Conservation (phyloP, 495 filamentous ascomycete species). For the Aspergillus taichungensis region DNA sequence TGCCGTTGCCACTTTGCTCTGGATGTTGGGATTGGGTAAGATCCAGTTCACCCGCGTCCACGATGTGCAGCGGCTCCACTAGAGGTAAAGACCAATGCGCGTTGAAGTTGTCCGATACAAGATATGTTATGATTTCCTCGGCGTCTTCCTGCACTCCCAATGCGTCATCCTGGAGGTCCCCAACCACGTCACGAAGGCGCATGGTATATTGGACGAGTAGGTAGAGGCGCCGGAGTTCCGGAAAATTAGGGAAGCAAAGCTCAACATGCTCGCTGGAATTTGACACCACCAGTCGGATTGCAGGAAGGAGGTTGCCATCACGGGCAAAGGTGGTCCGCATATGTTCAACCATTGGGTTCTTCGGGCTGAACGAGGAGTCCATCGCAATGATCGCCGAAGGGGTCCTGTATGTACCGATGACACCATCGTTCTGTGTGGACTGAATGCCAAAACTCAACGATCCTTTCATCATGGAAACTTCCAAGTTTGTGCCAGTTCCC, state of each 20-base stretch:
- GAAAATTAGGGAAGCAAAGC: constrained; percentile 38
- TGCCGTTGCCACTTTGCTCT: neutral
- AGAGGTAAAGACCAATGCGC: constrained; percentile 33
- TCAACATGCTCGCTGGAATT: constrained; percentile 51
- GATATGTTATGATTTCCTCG: constrained; percentile 31
- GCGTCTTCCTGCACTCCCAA: constrained; percentile 36
- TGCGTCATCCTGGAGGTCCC: constrained; percentile 40
- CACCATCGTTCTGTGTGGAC: constrained; percentile 28
- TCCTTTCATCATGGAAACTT: constrained; percentile 27
- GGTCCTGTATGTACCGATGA: constrained; percentile 27
- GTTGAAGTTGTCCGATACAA: constrained; percentile 27
- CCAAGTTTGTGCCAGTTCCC: constrained; percentile 19
- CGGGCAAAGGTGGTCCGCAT: constrained; percentile 36
- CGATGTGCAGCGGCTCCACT: constrained; percentile 31
- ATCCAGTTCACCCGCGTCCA: constrained; percentile 18
- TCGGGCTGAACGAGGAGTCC: constrained; percentile 38
- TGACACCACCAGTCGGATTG: constrained; percentile 45
- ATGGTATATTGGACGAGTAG: constrained; percentile 31
- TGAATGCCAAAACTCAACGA: constrained; percentile 43
- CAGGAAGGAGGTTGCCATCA: constrained; percentile 33
- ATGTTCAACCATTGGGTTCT: constrained; percentile 30
- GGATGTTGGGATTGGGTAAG: neutral
- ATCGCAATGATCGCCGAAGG: constrained; percentile 46
- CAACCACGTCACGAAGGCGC: constrained; percentile 35
- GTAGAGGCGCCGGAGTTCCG: constrained; percentile 27